These are phyloP conservation scores for Rutstroemia sp. DNA, from an alignment of 2,329 filamentous ascomycete species.

Conservation along the genomic window DNA sequence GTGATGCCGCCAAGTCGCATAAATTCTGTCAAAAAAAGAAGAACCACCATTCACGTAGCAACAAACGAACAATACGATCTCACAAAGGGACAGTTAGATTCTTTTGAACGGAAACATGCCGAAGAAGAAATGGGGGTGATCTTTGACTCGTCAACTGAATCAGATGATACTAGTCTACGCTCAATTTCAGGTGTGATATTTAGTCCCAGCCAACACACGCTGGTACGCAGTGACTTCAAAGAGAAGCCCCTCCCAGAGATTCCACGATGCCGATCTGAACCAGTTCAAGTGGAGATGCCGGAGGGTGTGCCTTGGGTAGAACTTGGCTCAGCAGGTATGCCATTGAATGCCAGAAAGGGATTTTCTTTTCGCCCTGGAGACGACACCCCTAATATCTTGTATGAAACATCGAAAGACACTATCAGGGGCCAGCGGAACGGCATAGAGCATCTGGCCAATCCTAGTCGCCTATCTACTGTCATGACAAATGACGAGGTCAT, in stretches of 20 bases:
- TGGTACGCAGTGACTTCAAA: background rate
- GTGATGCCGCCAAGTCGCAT: background rate
- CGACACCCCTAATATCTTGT: conserved; percentile 10
- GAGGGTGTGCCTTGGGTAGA: background rate
- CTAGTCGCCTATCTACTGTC: background rate
- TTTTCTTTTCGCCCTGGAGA: conserved; percentile 25
- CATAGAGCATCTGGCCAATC: background rate
- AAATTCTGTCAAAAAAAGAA: background rate
- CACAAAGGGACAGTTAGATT: conserved; percentile 11
- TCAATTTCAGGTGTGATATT: background rate
- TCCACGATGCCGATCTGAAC: background rate
- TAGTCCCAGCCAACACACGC: background rate
- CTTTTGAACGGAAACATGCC: conserved; percentile 8
- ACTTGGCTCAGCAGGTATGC: background rate
- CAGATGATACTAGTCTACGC: conserved; percentile 12
- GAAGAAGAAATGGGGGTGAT: conserved; percentile 10
- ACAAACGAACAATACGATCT: background rate
- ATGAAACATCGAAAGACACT: background rate
- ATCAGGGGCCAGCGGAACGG: background rate
- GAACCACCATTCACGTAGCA: background rate
- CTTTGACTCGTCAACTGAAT: conserved; percentile 16
- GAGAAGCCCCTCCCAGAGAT: conserved; percentile 18
- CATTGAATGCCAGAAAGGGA: conserved; percentile 8
- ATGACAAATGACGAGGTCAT: background rate
- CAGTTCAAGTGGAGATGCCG: background rate